These are phyloP conservation scores for Pinus taeda DNA, from an alignment of 75 land plant species.

Conservation along the genomic window DNA sequence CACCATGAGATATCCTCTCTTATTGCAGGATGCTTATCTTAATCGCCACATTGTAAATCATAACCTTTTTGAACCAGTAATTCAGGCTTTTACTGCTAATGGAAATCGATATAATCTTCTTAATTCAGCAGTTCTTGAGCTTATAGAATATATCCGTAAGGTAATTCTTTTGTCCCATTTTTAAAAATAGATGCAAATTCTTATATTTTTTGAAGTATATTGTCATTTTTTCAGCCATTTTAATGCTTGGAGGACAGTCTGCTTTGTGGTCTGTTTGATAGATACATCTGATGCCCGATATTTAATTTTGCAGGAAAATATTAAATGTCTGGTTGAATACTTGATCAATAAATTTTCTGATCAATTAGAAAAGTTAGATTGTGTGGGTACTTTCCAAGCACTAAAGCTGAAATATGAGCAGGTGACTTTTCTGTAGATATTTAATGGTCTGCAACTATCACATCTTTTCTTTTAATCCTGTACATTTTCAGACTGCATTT, in stretches of 20 bases:
- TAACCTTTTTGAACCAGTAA: slow-evolving; percentile 76
- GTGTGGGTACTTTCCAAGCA: slow-evolving; percentile 55
- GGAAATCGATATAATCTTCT: slow-evolving; percentile 95
- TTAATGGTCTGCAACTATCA: not conserved
- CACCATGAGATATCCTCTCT: not conserved
- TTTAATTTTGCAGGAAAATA: slow-evolving; percentile 54
- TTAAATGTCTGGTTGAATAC: slow-evolving; percentile 63
- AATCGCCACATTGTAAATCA: slow-evolving; percentile 69
- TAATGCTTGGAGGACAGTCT: no score
- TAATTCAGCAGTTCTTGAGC: slow-evolving; percentile 86
- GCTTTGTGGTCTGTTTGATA: not conserved
- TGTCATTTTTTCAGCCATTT: not conserved
- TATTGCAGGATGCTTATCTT: slow-evolving; percentile 88
- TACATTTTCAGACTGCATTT: not conserved
- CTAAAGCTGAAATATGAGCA: slow-evolving; percentile 91
- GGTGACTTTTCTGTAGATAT: slow-evolving; percentile 34
- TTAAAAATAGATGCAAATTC: not conserved
- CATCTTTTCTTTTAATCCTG: not conserved
- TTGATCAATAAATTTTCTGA: slow-evolving; percentile 70
- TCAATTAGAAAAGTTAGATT: slow-evolving; percentile 57
- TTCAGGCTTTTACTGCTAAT: slow-evolving; percentile 83
- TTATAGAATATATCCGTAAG: slow-evolving; percentile 85
- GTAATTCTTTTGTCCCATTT: slow-evolving; percentile 22
- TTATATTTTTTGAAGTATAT: not conserved
- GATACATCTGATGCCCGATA: not conserved